Evolutionary conservation across 768 basidiomycete genomes (phyloP), one percentile per base, ranked within the genome.

Genomic region (Pholiota conissans): DNA sequence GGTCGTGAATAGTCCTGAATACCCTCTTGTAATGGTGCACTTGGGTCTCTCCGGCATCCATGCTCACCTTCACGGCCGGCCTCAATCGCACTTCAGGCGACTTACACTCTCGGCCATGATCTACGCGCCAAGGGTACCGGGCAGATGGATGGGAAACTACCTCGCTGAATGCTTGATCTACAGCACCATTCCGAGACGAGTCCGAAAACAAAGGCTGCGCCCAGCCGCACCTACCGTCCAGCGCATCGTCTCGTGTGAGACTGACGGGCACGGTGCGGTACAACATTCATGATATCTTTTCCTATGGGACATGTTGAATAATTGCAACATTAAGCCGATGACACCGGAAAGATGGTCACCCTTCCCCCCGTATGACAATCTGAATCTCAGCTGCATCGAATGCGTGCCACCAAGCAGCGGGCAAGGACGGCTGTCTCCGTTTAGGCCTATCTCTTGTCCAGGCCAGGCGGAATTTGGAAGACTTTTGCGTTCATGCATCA

Each of bases 241-340:
- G 30, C 30, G 30, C 30, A 18, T 18, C 42, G 42, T 13, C 22
- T 45, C 42, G 42, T 22, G 40, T 45, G 42, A 32, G 7, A 32
- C 30, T 32, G 30, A 22, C 42, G 22, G 22, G n/a, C 42, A 24
- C 22, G 20, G 3, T 22, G 42, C 20, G 18, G 18, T 22, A 18
- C 42, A 45, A 18, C 7, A 32, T 32, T 32, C 13, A n/a, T n/a
- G 37, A 39, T 18, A 18, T 45, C 42, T 24, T 45, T 6, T 32
- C 7, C 42, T 45, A 10, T 24, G 42, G 22, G 22, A 32, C 22
- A 45, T 10, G 18, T 45, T 45, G 22, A 45, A 45, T 45, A 45
- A 18, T n/a, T 29, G 49, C 20, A 22, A 50, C 24, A 4, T 24
- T 13, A 18, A 16, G 49, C 55, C 55, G 55, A 56, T 56, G 49